A percentile compares a stretch with the other conserved stretches of the same genome.
Evolutionary conservation across 352 stramenopile species (phyloP).

Genomic region (Phytophthora uliginosa): DNA sequence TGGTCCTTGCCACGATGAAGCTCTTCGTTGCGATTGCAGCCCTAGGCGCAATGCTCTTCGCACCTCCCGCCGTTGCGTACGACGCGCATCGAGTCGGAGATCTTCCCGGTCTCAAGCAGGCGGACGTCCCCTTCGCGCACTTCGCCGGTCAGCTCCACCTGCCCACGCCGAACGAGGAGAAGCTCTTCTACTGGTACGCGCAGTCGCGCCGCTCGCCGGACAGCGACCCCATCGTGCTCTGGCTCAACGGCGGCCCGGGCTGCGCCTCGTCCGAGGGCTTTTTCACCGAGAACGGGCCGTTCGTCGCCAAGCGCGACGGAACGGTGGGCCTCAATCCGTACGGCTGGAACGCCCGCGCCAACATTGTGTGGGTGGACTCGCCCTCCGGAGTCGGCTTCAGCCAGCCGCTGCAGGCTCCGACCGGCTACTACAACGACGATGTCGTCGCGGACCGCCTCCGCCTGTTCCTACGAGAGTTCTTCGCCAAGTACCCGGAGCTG

Average conservation of each 20-base stretch:
- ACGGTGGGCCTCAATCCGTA: constrained; percentile 79
- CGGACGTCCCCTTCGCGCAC: constrained; percentile 67
- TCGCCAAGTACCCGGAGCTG: constrained; percentile 81
- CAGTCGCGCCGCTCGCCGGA: constrained; percentile 59
- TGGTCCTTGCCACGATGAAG: constrained; percentile 22
- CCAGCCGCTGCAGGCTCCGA: constrained; percentile 47
- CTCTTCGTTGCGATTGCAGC: constrained; percentile 24
- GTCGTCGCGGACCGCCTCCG: constrained; percentile 61
- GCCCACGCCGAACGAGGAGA: constrained; percentile 51
- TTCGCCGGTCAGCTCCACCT: constrained; percentile 73
- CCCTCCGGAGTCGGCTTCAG: constrained; percentile 91
- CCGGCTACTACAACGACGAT: constrained; percentile 75
- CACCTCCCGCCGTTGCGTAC: constrained; percentile 9
- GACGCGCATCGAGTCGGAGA: constrained; percentile 53
- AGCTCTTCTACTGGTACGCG: constrained; percentile 83
- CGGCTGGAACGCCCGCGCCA: constrained; percentile 89
- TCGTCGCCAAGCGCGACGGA: constrained; percentile 61
- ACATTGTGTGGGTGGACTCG: constrained; percentile 93
- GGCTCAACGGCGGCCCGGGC: constrained; percentile 94
- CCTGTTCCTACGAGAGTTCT: constrained; percentile 79
- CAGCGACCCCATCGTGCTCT: constrained; percentile 87
- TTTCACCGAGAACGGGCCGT: constrained; percentile 84
- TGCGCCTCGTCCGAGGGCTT: constrained; percentile 88
- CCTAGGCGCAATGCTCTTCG: constrained; percentile 27
- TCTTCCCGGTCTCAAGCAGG: constrained; percentile 56